Conservation (phyloP, 495 filamentous ascomycete species). For the Lepidopterella palustris region DNA sequence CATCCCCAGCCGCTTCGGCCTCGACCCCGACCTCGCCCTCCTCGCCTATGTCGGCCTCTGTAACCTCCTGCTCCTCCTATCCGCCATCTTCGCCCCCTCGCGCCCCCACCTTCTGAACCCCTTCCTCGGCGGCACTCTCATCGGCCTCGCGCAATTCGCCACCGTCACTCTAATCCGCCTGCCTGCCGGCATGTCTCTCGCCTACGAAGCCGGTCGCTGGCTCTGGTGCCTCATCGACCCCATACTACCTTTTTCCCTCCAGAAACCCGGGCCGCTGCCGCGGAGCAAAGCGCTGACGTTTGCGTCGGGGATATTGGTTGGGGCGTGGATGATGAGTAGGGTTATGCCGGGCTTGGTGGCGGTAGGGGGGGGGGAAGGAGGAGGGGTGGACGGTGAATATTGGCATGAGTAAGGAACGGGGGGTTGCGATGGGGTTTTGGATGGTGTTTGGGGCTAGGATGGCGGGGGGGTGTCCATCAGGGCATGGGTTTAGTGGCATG, state of each 20-base stretch:
- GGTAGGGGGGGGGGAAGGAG: conserved; percentile 4
- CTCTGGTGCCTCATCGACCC: conserved; percentile 34
- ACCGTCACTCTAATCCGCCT: conserved; percentile 39
- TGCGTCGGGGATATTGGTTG: conserved; percentile 42
- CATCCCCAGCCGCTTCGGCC: conserved; percentile 35
- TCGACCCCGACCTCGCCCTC: conserved; percentile 6
- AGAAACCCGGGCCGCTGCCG: not conserved
- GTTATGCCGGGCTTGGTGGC: not conserved
- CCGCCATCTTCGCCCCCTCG: conserved; percentile 4
- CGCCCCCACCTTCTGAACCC: conserved; percentile 28
- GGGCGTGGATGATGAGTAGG: conserved; percentile 33
- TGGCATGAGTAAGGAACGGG: too few species aligned
- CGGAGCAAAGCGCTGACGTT: conserved; percentile 36
- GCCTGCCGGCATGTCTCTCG: conserved; percentile 47
- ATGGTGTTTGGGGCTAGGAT: conserved; percentile 49
- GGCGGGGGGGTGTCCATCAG: conserved; percentile 53
- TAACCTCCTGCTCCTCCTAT: not conserved
- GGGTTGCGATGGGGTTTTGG: not conserved
- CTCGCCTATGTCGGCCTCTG: conserved; percentile 2
- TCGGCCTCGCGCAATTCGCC: conserved; percentile 44
- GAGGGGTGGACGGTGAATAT: not conserved
- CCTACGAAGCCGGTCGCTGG: conserved; percentile 47
- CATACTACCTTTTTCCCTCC: not conserved
- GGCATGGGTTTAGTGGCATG: conserved; percentile 54
- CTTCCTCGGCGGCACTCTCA: conserved; percentile 43